Evolutionary conservation across 2,329 filamentous ascomycete species (phyloP), one percentile per base, ranked within the genome.

Genomic region (Penicillium occitanis): DNA sequence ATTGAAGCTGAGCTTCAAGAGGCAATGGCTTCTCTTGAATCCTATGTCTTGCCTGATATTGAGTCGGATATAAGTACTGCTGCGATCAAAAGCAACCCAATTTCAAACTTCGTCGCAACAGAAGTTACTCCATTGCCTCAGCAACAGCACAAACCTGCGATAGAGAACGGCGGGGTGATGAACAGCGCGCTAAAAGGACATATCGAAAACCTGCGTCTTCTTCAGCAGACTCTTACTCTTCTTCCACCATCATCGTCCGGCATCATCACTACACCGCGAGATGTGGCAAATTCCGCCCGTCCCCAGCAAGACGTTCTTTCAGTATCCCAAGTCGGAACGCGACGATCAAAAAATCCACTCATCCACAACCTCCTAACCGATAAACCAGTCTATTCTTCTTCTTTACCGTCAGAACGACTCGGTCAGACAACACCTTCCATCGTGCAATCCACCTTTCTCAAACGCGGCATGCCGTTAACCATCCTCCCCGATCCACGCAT

Each of bases 301-400:
- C 68, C 72, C 42, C 69, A 74, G 40, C 69, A 73, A 44, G 68
- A 72, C 10, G 67, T 72, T 14, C 67, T 74, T 30, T 77, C 79
- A 63, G 69, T 76, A 8, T 79, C 81, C 5, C 82, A 83, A 60
- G 82, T 87, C 66, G 82, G 82, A 66, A 87, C 85, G 63, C 83
- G 85, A 76, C 80, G 85, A 77, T 85, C 87, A 66, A 86, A 86
- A 73, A 99, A 99, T 72, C 93, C 93, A 0, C 82, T 99, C 1
- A 95, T 99, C 55, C 93, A 99, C 78, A 98, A 97, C 72, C 87
- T 99, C 1, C 85, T 99, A 10, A 99, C 95, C 1, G 95, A 99
- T 79, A 96, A 97, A 73, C 94, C 95, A 0, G 86, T 93, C 14
- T 90, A 93, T 70, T 98, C 95, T 1, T 95, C 95, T 1, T 99